A percentile compares a stretch with the other conserved stretches of the same genome.
Conservation (phyloP, 1,139 yeast genomes). For the Wickerhamomyces sp. region DNA sequence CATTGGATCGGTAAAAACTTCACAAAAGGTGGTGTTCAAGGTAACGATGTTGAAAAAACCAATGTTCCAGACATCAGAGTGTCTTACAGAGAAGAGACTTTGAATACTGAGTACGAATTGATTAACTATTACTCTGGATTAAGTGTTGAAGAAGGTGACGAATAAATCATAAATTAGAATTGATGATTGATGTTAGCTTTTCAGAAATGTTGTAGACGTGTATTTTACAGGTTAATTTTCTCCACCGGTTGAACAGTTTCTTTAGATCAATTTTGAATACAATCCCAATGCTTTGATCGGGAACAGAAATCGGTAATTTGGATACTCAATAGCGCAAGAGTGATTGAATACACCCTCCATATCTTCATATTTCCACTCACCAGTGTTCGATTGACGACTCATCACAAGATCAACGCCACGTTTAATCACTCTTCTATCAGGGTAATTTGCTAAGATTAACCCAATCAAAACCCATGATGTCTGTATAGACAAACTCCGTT, state of each 20-base stretch:
- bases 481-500: conserved; percentile 72
- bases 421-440: conserved; percentile 56
- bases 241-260: too few relatives aligned
- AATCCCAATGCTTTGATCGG: conserved; percentile 92
- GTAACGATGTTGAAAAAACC: conserved; percentile 88
- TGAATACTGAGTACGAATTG: conserved; percentile 67
- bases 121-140: conserved; percentile 52
- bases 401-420: conserved; percentile 62
- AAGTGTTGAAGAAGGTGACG: conserved; percentile 1
- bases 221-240: too few relatives aligned
- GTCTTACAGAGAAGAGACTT: conserved; percentile 76
- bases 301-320: conserved; percentile 84
- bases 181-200: too few relatives aligned
- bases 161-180: too few relatives aligned
- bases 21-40: conserved; percentile 57
- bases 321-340: conserved; percentile 91
- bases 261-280: too few relatives aligned
- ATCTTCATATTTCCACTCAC: conserved; percentile 83
- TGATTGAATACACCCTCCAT: conserved; percentile 97
- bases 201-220: too few relatives aligned
- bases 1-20: conserved; percentile 90
- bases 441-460: conserved; percentile 74
- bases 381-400: conserved; percentile 62
- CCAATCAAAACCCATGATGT: conserved; percentile 93
- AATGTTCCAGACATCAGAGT: conserved; percentile 90